Conservation (phyloP, 2,329 filamentous ascomycete genomes). For the Calonectria pseudoturangicola region DNA sequence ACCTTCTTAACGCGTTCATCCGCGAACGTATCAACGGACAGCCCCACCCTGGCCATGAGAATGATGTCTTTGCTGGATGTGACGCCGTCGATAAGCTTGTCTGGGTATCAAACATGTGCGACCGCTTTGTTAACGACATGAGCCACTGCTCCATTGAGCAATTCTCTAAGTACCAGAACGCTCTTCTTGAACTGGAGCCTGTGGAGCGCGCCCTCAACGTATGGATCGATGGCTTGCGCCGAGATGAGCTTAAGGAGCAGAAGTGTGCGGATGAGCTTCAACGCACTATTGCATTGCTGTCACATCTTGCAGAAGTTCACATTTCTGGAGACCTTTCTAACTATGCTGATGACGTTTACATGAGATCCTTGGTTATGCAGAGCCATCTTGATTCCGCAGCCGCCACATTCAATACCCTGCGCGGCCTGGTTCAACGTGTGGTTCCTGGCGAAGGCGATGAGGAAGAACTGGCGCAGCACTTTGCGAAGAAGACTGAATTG, state of each 20-base stretch:
- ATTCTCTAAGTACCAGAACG: conserved; percentile 86
- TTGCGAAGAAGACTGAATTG: conserved; percentile 81
- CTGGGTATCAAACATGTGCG: conserved; percentile 88
- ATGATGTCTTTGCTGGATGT: conserved; percentile 86
- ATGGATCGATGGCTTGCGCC: conserved; percentile 89
- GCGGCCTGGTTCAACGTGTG: conserved; percentile 79
- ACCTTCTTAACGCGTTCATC: conserved; percentile 84
- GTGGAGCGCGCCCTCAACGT: conserved; percentile 92
- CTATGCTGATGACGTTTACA: conserved; percentile 86
- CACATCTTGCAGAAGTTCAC: conserved; percentile 89
- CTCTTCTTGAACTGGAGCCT: conserved; percentile 90
- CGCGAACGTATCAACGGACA: conserved; percentile 85
- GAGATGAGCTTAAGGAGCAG: conserved; percentile 89
- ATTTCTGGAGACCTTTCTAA: conserved; percentile 81
- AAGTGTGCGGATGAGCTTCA: conserved; percentile 88
- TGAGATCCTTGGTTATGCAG: conserved; percentile 85
- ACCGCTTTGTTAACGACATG: conserved; percentile 88
- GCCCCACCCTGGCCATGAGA: conserved; percentile 80
- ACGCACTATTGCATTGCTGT: conserved; percentile 88
- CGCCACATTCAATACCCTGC: conserved; percentile 77
- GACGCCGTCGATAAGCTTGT: conserved; percentile 90
- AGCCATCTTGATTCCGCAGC: conserved; percentile 88
- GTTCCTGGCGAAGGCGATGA: conserved; percentile 71
- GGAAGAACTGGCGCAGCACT: conserved; percentile 79
- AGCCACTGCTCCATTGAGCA: conserved; percentile 84